These are phyloP conservation scores for Amanita molliuscula DNA, from an alignment of 768 basidiomycete genomes.

Conservation along the genomic window DNA sequence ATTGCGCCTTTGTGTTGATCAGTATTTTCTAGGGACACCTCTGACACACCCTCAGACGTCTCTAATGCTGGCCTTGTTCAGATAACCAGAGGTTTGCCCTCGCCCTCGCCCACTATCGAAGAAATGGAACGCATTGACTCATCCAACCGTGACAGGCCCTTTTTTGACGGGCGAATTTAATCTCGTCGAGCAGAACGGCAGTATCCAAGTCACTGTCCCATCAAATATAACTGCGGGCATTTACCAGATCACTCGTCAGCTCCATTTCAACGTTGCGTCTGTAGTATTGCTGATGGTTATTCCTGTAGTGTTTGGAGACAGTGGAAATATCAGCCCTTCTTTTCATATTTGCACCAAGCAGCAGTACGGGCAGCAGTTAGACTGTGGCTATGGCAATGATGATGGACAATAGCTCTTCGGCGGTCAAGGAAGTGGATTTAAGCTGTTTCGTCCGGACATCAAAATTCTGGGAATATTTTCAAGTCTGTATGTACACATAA, in stretches of 20 bases:
- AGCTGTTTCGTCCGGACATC: too few relatives aligned
- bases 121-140: neutral
- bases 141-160: neutral
- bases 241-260: neutral
- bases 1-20: too few relatives aligned
- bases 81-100: neutral
- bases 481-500: too few relatives aligned
- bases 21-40: neutral
- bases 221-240: neutral
- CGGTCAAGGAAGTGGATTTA: too few relatives aligned
- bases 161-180: neutral
- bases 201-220: neutral
- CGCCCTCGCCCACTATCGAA: too few relatives aligned
- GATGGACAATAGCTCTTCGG: neutral
- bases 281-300: neutral
- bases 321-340: neutral
- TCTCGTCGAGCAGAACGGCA: neutral
- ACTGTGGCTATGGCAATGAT: neutral
- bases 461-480: too few relatives aligned
- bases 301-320: neutral
- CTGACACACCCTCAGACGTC: neutral
- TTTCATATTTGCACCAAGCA: neutral
- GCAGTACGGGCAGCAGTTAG: neutral
- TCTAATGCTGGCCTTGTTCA: neutral
- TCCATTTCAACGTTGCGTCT: neutral